Conservation (phyloP, 2,329 filamentous ascomycete species). For the Fusarium sororula region DNA sequence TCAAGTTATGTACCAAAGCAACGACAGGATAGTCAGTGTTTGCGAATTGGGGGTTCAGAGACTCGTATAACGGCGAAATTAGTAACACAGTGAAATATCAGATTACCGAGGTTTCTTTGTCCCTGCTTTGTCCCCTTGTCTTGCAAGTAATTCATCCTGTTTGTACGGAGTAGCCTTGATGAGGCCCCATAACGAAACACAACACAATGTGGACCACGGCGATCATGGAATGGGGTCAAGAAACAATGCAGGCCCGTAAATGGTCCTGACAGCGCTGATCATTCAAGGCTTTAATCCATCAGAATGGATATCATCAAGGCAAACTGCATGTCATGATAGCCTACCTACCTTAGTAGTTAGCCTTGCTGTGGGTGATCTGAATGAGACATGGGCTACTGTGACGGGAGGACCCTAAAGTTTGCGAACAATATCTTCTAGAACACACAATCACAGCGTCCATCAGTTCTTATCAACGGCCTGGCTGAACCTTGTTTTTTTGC, state of each 20-base stretch:
- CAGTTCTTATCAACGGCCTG: neutral
- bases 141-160: neutral
- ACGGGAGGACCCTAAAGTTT: neutral
- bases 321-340: neutral
- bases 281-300: neutral
- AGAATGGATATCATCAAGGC: neutral
- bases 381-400: neutral
- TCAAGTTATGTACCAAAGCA: neutral
- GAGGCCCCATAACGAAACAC: neutral
- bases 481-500: neutral
- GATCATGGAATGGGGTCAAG: slow-evolving; percentile 25
- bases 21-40: neutral
- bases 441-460: neutral
- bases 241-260: slow-evolving; percentile 4
- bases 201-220: slow-evolving; percentile 12
- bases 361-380: neutral
- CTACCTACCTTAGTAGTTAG: neutral
- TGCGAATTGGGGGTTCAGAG: neutral
- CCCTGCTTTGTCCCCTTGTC: neutral
- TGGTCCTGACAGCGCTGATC: slow-evolving; percentile 27
- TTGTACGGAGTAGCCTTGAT: too few species aligned
- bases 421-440: neutral
- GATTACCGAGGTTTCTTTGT: neutral
- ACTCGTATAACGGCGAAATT: neutral
- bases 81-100: neutral